phyloP scores from a whole-genome alignment of 768 basidiomycete species.

The Lentinula detonsa region DNA sequence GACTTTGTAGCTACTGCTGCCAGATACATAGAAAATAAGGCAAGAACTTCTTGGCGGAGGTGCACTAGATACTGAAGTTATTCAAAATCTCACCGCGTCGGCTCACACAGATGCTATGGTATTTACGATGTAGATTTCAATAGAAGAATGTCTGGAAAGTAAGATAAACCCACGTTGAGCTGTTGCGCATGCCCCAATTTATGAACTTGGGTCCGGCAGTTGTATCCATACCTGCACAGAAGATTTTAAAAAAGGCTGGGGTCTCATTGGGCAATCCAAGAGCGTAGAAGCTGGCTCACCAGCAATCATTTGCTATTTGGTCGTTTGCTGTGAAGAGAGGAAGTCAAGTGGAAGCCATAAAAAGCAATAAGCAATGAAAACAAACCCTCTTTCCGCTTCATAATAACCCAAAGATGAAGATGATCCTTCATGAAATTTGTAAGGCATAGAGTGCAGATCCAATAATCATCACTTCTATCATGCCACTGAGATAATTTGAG shows the following conservation, averaged over 20 bases:
- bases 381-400: conserved; percentile 8
- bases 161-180: conserved; percentile 20
- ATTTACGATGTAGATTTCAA: no score
- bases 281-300: conserved; percentile 13
- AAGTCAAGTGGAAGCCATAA: background rate
- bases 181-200: conserved; percentile 16
- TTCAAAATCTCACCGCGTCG: conserved; percentile 8
- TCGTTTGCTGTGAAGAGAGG: conserved; percentile 10
- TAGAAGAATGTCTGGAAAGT: background rate
- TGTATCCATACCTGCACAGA: conserved; percentile 24
- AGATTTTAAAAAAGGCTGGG: background rate
- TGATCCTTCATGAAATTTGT: conserved; percentile 5
- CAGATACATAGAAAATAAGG: no score
- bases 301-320: conserved; percentile 21
- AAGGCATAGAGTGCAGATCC: conserved; percentile 10
- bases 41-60: background rate
- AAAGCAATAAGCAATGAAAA: background rate
- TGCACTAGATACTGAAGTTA: background rate
- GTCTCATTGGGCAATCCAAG: background rate
- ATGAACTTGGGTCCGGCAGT: conserved; percentile 27
- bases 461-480: conserved; percentile 7
- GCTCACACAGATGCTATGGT: conserved; percentile 15
- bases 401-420: conserved; percentile 11
- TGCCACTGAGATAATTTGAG: conserved; percentile 6
- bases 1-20: no score